Evolutionary conservation across 2,329 filamentous ascomycete species (phyloP).

Genomic region (Juglanconis oblonga): DNA sequence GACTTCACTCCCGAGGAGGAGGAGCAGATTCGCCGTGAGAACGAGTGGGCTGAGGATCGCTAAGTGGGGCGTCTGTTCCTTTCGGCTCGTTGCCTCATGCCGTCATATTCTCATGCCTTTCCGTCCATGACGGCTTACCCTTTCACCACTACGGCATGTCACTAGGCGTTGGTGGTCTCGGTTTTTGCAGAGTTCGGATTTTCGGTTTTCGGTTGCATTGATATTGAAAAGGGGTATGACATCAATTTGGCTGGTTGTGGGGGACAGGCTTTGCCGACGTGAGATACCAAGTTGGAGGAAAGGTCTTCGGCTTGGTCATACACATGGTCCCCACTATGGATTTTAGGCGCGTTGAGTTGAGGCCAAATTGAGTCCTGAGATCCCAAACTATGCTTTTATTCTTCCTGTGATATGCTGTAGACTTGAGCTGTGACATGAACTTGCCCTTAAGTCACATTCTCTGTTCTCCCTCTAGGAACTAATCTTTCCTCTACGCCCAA

Average conservation of each 20-base stretch:
- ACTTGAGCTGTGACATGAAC: too few relatives aligned
- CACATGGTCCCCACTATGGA: not conserved
- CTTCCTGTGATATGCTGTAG: too few relatives aligned
- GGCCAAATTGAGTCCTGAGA: not conserved
- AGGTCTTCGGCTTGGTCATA: not conserved
- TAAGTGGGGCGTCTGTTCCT: constrained; percentile 35
- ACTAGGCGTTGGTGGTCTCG: constrained; percentile 15
- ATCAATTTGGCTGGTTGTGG: not conserved
- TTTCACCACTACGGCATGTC: constrained; percentile 13
- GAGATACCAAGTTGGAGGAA: not conserved
- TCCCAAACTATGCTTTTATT: not conserved
- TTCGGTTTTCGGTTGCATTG: not conserved
- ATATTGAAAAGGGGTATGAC: not conserved
- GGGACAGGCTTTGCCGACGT: not conserved
- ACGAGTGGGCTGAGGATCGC: constrained; percentile 86
- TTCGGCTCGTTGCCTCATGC: not conserved
- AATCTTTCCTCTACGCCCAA: too few relatives aligned
- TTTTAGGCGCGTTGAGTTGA: not conserved
- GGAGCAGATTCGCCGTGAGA: constrained; percentile 91
- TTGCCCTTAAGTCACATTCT: too few relatives aligned
- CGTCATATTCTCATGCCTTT: not conserved
- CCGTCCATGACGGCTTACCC: not conserved
- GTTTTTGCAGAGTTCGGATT: not conserved
- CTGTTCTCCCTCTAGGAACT: too few relatives aligned
- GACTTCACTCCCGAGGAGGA: constrained; percentile 99